These are phyloP conservation scores for Mycena vulgaris DNA, from an alignment of 768 basidiomycete genomes.

Conservation along the genomic window DNA sequence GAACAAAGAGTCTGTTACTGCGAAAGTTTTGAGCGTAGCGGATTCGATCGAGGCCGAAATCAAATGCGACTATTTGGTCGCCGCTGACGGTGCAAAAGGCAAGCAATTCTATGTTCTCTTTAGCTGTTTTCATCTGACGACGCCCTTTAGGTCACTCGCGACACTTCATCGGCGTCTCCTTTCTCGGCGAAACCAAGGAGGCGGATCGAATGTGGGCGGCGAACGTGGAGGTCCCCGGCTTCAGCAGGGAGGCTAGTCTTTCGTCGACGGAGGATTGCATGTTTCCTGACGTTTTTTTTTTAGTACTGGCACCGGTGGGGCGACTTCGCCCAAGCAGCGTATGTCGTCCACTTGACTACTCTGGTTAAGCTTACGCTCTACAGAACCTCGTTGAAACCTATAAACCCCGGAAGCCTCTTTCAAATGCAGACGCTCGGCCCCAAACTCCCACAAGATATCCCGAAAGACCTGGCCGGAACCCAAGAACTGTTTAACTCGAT, in stretches of 20 bases:
- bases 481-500: conserved; percentile 26
- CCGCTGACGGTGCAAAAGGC: conserved; percentile 28
- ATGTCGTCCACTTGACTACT: background rate
- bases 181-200: conserved; percentile 53
- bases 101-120: background rate
- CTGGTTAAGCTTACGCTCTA: background rate
- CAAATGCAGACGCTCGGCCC: conserved; percentile 23
- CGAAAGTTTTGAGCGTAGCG: conserved; percentile 21
- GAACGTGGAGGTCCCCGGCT: conserved; percentile 23
- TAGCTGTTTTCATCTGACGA: background rate
- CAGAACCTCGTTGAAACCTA: conserved; percentile 21
- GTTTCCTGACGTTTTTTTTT: background rate
- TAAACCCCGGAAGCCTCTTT: conserved; percentile 13
- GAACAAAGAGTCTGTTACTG: conserved; percentile 39
- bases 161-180: conserved; percentile 48
- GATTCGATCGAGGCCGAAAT: background rate
- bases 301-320: conserved; percentile 35
- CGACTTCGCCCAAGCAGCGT: conserved; percentile 24
- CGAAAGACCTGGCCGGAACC: conserved; percentile 9
- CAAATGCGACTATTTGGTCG: conserved; percentile 17
- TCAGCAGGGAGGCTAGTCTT: conserved; percentile 14
- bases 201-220: conserved; percentile 24
- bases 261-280: background rate
- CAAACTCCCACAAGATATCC: conserved; percentile 4
- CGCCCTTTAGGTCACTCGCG: conserved; percentile 7